Evolutionary conservation across 2,329 filamentous ascomycete species (phyloP).

Genomic region (Lomentospora prolificans): DNA sequence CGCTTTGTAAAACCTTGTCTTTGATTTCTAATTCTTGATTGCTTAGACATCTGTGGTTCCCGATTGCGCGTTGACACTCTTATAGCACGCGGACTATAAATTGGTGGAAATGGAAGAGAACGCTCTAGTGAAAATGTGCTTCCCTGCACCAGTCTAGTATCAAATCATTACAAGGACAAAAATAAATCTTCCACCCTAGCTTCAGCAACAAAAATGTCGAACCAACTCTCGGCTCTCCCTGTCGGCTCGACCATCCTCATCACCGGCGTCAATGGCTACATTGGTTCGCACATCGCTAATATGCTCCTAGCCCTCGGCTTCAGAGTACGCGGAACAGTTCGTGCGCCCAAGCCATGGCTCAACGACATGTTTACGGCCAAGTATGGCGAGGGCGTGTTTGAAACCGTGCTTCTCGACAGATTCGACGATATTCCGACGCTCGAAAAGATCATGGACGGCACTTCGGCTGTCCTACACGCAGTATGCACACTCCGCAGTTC

Average conservation of each 20-base stretch:
- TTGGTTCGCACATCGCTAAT: conserved; percentile 27
- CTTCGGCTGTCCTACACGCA: neutral
- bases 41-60: neutral
- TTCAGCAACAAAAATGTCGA: neutral
- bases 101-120: no score
- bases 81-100: neutral
- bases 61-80: neutral
- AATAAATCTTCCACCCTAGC: neutral
- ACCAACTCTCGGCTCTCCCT: neutral
- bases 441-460: neutral
- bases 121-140: no score
- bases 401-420: conserved; percentile 5
- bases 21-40: neutral
- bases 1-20: neutral
- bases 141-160: no score
- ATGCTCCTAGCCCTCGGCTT: conserved; percentile 25
- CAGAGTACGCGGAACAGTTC: conserved; percentile 28
- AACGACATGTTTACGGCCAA: neutral
- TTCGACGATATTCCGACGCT: conserved; percentile 13
- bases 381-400: neutral
- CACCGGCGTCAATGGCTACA: conserved; percentile 32
- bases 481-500: neutral
- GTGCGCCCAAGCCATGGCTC: conserved; percentile 11
- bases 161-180: no score
- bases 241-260: conserved; percentile 19